Base-by-base conservation (phyloP, 108 stramenopile genomes). In the Conticribra guillardii region DNA sequence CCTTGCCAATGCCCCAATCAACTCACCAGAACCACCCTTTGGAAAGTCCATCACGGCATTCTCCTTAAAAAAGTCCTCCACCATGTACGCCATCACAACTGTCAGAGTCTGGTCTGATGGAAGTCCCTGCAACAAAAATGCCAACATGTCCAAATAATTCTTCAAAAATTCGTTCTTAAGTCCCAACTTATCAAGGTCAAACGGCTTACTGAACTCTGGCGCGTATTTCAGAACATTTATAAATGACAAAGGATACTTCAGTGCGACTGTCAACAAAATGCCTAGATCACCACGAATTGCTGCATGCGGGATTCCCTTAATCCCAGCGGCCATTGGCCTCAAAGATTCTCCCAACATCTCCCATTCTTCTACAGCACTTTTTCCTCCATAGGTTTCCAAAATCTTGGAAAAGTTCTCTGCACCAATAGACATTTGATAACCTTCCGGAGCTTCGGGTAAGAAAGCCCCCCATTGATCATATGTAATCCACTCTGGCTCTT, bases 71-170 rank as follows among this genome's bases (percentile, higher is more conserved):
- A 93, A 92, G 61, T 97, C 96, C 32, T 89, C 91, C 14, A 98
- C 66, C 97, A 98, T 98, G 82, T 95, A 96, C 11, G 87, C 85
- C 85, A 91, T 97, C 8, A 96, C 94, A 0, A 96, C 94, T 69
- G 91, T 93, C 68, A 95, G 87, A 18, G 97, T 96, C 4, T 87
- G 87, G 18, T 83, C 78, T 11, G 97, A 93, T 0, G 95, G 92
- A 17, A 96, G 71, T 49, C 97, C 97, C 53, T 95, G 95, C 46
- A 97, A 71, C 18, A 96, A 57, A 60, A 97, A 97, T 26, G 93
- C 92, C 9, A 96, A 74, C 84, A 92, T 87, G 66, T 96, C 94
- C 0, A 96, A 72, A 85, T 93, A 97, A 60, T 97, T 96, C 63
- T 78, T 83, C 66, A 97, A 78, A 69, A 97, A 97, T 32, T 83